Evolutionary conservation across 257 asterid species (phyloP), one percentile per base, ranked within the genome.

Genomic region (Fraxinus pennsylvanica): DNA sequence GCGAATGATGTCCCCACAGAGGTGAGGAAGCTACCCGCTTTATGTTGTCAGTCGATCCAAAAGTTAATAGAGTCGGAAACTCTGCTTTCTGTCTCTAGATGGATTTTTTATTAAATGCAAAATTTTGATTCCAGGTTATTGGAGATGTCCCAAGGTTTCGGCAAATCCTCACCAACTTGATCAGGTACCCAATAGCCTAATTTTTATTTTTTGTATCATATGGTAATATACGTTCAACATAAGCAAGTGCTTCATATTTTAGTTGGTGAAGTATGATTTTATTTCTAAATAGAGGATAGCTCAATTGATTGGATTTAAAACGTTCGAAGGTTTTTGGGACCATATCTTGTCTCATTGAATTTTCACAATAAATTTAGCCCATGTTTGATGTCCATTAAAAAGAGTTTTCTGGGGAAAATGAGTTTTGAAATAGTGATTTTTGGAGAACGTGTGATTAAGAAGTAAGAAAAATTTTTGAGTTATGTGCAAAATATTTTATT

Each of bases 141-240:
- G 97, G 97, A 65, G 98, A 94, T 83, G 98, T 94, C 45, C 82
- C 91, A 69, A 84, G 98, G 87, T 91, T 94, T 84, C 96, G 98
- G 57, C 97, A 94, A 80, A 94, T 94, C 39, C 96, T 94, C 52
- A 94, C 98, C 38, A 94, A 94, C 87, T 85, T 94, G 89, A 87
- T 94, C 84, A 94, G 98, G 98, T 94, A 88, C 76, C 45, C 68
- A 9, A 66, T 22, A 36, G 72, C 68, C 38, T 72, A 74, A 74
- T 33, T 5, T 21, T 25, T 25, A 25, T 25, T 25, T 25, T 25
- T 25, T 25, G 27, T 25, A 25, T 25, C 27, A 25, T 25, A 30
- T 12, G 3, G 10, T 71, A 21, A 6, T 38, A 8, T n/a, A 21
- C 45, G 21, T 25, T 39, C 59, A 39, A 39, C 9, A 5, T 8